phyloP scores from a whole-genome alignment of 148 eudicot species.

The Rhododendron vialii region DNA sequence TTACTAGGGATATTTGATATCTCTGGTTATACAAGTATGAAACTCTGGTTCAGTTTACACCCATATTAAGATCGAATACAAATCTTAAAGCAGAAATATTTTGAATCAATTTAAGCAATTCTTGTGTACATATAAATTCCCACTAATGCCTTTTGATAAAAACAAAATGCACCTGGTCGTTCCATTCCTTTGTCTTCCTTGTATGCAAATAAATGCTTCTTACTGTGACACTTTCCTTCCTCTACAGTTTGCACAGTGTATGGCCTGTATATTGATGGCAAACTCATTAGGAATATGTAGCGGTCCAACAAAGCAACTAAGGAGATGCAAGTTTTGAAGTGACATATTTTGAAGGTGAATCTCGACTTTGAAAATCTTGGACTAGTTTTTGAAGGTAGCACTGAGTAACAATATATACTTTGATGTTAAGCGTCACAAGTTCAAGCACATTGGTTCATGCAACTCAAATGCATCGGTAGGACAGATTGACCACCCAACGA shows the following conservation, averaged over 20 bases:
- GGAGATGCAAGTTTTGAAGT: not conserved
- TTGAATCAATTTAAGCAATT: not conserved
- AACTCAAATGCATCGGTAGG: not conserved
- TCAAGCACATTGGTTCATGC: not conserved
- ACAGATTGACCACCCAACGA: not conserved
- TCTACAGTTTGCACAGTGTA: not conserved
- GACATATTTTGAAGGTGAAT: not conserved
- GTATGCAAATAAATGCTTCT: not conserved
- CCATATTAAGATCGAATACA: not conserved
- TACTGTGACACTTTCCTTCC: not conserved
- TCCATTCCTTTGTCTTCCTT: not conserved
- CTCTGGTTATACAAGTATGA: not conserved
- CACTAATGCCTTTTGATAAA: not conserved
- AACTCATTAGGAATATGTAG: not conserved
- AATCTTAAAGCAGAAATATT: not conserved
- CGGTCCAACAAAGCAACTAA: not conserved
- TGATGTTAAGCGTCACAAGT: not conserved
- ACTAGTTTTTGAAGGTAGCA: not conserved
- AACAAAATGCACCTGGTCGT: not conserved
- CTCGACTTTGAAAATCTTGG: not conserved
- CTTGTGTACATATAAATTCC: not conserved
- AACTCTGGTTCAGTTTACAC: not conserved
- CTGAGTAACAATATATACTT: not conserved
- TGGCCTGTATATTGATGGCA: not conserved
- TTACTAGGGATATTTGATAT: not conserved